Percentiles rank a stretch among this genome's conserved stretches.
Evolutionary conservation across 345 rosid genomes (phyloP).

Genomic region (Geranium rotundifolium): DNA sequence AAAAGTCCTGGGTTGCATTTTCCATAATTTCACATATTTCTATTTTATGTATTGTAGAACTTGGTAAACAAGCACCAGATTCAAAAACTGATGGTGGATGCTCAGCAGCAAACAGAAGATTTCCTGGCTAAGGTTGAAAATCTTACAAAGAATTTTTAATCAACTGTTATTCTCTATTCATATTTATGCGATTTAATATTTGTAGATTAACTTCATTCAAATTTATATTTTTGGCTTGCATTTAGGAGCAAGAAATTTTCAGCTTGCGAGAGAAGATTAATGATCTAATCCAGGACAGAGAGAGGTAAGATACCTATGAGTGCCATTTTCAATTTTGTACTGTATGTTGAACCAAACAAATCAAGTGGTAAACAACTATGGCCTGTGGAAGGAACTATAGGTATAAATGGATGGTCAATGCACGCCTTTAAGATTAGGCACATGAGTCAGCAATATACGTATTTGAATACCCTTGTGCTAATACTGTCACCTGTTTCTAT

Average conservation of each 20-base stretch:
- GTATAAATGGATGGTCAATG: too few species aligned
- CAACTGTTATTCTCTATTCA: not conserved
- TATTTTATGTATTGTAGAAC: conserved; percentile 34
- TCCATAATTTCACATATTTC: conserved; percentile 3
- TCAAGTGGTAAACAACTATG: not conserved
- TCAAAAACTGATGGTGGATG: conserved; percentile 55
- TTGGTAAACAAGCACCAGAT: conserved; percentile 66
- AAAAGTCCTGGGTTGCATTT: conserved; percentile 4
- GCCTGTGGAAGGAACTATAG: not conserved
- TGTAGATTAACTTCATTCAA: not conserved
- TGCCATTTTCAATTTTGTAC: not conserved
- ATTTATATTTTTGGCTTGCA: not conserved
- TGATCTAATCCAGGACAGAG: conserved; percentile 52
- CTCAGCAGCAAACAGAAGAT: conserved; percentile 54
- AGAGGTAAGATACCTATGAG: conserved; percentile 37
- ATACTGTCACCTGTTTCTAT: not conserved
- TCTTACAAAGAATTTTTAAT: not conserved
- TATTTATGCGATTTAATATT: conserved; percentile 2
- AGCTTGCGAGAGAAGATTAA: conserved; percentile 42
- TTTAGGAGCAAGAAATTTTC: conserved; percentile 58
- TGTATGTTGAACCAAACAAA: not conserved
- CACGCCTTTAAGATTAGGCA: not conserved
- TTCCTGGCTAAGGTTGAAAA: conserved; percentile 50
- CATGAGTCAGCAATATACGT: not conserved
- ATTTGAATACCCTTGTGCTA: not conserved